These are phyloP conservation scores for Huntiella bhutanensis DNA, from an alignment of 2,329 filamentous ascomycete genomes.

Conservation along the genomic window DNA sequence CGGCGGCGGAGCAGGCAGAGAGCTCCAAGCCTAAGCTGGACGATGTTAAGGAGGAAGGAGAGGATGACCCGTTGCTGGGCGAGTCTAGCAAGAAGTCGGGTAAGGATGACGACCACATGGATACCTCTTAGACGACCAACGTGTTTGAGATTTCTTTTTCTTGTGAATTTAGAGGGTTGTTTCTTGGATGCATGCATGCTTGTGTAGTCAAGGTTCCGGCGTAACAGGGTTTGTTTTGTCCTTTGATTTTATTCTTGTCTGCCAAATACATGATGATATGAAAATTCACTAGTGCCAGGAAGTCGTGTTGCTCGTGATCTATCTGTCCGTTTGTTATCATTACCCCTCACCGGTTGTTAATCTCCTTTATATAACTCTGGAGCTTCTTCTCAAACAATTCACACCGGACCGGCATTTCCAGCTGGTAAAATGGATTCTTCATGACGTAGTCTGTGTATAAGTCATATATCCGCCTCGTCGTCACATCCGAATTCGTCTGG, in stretches of 20 bases:
- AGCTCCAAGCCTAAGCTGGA: constrained; percentile 58
- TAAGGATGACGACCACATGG: constrained; percentile 61
- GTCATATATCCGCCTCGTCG: constrained; percentile 76
- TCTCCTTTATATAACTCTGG: constrained; percentile 57
- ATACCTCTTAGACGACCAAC: constrained; percentile 45
- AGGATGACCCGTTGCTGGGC: constrained; percentile 27
- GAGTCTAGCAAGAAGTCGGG: constrained; percentile 25
- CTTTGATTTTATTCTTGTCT: not conserved
- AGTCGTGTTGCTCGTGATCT: too few species aligned
- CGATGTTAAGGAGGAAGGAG: constrained; percentile 63
- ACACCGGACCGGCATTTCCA: constrained; percentile 93
- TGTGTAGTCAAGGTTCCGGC: too few species aligned
- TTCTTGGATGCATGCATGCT: too few species aligned
- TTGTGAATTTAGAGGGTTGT: too few species aligned
- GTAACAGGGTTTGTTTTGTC: constrained; percentile 1
- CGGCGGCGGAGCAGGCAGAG: constrained; percentile 43
- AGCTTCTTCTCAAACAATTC: constrained; percentile 86
- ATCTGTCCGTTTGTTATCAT: not conserved
- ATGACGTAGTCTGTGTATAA: constrained; percentile 94
- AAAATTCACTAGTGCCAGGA: too few species aligned
- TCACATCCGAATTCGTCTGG: constrained; percentile 69
- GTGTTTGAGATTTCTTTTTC: too few species aligned
- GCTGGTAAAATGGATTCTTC: constrained; percentile 98
- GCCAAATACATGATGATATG: too few species aligned
- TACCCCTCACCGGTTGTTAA: constrained; percentile 32